Base-by-base conservation (phyloP, 1,284 basidiomycete genomes). In the Vanrija pseudolonga region DNA sequence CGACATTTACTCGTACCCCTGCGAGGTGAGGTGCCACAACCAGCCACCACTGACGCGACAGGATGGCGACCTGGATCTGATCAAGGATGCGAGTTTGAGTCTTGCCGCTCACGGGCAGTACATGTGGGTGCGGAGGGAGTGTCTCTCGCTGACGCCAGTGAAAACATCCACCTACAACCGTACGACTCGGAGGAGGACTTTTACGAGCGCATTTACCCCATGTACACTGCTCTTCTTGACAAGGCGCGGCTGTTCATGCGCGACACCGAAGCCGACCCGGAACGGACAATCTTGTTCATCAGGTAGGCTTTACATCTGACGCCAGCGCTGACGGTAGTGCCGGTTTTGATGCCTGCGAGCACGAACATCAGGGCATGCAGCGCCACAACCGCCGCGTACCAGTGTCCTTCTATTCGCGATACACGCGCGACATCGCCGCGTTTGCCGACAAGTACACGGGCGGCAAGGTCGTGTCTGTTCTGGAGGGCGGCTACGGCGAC, bases 401-500 rank as follows among this genome's bases (percentile, higher is more conserved):
- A 0, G 76, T 78, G 2, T 83, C 84, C 0, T 97, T 97, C 77
- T 98, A 90, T 72, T 80, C 87, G 64, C 85, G 84, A 5, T 96
- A 97, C 66, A 87, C 90, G 0, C 79, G 77, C 3, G 91, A 96
- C 65, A 83, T 85, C 0, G 80, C 83, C 39, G 67, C 60, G 0
- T 83, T 98, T 52, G 86, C 89, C 1, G 82, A 89, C 42, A 65
- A 74, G 22, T 84, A 85, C 57, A 84, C 89, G 0, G 65, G 74
- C 0, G 91, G 92, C 0, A 83, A 86, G 47, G 68, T 96, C 1
- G 80, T 98, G 20, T 91, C 89, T 59, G 87, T 97, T 0, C 82
- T 98, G 1, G 95, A 98, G 74, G 94, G 94, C 1, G 95, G 94
- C 0, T 98, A 98, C 69, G 90, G 89, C 62, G 93, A 97, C 69